These are phyloP conservation scores for Candida insectalens DNA, from an alignment of 805 yeast species.

Conservation along the genomic window DNA sequence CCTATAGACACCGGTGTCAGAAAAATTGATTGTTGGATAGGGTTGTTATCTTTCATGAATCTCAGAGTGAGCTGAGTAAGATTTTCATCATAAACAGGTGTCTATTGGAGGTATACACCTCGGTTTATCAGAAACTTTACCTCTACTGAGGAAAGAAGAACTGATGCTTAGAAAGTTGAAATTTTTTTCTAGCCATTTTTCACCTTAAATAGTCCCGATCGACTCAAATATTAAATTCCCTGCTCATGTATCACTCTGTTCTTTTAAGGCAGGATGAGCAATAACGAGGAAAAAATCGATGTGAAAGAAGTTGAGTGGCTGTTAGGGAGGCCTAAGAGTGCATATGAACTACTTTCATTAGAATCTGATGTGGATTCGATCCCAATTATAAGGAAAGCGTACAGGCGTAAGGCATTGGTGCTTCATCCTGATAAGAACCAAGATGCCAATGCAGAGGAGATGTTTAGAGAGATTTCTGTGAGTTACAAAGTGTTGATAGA, in stretches of 20 bases:
- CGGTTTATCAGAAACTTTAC: too few species aligned
- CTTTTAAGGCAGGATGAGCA: too few species aligned
- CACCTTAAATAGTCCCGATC: too few species aligned
- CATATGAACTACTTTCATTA: constrained; percentile 10
- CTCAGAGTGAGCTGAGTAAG: constrained; percentile 53
- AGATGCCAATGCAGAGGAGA: constrained; percentile 15
- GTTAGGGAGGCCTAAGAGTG: constrained; percentile 4
- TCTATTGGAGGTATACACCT: too few species aligned
- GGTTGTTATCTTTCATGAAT: constrained; percentile 38
- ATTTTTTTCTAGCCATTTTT: too few species aligned
- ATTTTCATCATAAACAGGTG: constrained; percentile 36
- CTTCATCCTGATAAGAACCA: constrained; percentile 28
- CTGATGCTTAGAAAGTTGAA: background rate
- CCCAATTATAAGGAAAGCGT: constrained; percentile 23
- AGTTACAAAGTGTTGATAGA: constrained; percentile 18
- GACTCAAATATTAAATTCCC: too few species aligned
- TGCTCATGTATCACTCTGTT: too few species aligned
- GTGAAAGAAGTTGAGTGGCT: constrained; percentile 12
- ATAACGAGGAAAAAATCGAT: background rate
- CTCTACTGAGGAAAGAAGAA: too few species aligned
- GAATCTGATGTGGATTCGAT: too few species aligned
- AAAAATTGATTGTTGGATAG: background rate
- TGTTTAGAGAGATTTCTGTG: constrained; percentile 19
- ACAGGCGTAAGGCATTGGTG: constrained; percentile 21
- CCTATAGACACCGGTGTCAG: too few species aligned